Base-by-base conservation (phyloP, 2,329 filamentous ascomycete species). In the Sporothrix phasma region DNA sequence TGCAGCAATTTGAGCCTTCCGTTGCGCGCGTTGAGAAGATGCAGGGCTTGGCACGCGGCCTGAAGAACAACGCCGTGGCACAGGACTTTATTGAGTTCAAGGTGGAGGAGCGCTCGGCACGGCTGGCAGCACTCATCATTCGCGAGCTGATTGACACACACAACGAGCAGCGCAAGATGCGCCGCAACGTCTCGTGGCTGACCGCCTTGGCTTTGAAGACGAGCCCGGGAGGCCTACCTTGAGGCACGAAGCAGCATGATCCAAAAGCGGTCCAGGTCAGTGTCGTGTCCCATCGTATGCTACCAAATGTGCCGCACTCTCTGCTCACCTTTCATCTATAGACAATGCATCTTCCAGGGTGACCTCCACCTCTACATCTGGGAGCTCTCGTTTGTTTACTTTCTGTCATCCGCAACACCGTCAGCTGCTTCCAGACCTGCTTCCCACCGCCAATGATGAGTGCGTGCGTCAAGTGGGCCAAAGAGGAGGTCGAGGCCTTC, bases 401-500 rank as follows among this genome's bases (percentile, higher is more conserved):
- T 99, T 92, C 87, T 62, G 83, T 96, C 68, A 93, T 99, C 73
- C 87, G 90, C 70, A 97, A 97, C 76, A 97, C 94, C 0, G 89
- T 97, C 66, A 84, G 84, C 71, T 92, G 90, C 71, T 97, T 94
- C 75, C 91, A 96, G 72, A 79, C 80, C 62, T 96, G 91, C 73
- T 97, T 97, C 73, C 88, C 92, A 11, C 83, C 90, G 29, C 81
- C 86, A 15, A 90, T 94, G 79, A 95, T 94, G 83, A 96, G 91
- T 71, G 92, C 92, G 0, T 96, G 92, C 70, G 93, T 99, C 70
- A 95, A 93, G 73, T 99, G 94, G 94, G 92, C 92, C n/a, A 97
- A 97, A 75, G 88, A 94, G 70, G 87, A 96, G 73, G 86, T 97
- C 1, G 92, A 97, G 70, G 86, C 86, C 1, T 97, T 97, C 79